phyloP scores from a whole-genome alignment of 2,329 filamentous ascomycete genomes.

The Colletotrichum higginsianum region DNA sequence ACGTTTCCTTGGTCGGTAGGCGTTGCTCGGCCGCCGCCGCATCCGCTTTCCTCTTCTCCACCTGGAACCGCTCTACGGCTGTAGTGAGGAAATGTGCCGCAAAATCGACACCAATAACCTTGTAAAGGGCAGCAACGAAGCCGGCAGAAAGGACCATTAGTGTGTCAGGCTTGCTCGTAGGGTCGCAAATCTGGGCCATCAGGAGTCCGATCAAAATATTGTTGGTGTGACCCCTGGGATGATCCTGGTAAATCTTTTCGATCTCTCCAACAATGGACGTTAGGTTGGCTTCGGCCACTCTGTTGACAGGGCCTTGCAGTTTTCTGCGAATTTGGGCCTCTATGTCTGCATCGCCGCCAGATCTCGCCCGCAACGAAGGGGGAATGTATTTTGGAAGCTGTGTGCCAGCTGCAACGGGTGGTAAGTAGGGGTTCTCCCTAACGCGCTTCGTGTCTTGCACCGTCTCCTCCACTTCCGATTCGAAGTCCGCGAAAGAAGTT shows the following conservation, averaged over 20 bases:
- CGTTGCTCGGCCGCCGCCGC: conserved; percentile 50
- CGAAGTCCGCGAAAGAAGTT: conserved; percentile 58
- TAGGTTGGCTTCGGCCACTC: conserved; percentile 92
- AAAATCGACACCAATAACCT: conserved; percentile 88
- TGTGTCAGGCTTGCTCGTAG: conserved; percentile 84
- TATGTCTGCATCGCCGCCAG: conserved; percentile 76
- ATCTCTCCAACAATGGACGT: conserved; percentile 86
- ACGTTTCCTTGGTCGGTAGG: conserved; percentile 69
- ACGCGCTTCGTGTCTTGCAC: conserved; percentile 60
- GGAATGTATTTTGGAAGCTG: conserved; percentile 85
- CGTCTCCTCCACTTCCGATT: conserved; percentile 50
- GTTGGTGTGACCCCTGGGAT: conserved; percentile 91
- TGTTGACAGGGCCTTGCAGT: conserved; percentile 90
- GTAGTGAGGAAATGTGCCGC: conserved; percentile 88
- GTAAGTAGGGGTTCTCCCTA: conserved; percentile 90
- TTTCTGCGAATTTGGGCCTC: conserved; percentile 81
- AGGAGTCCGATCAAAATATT: conserved; percentile 83
- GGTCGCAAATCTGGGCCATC: conserved; percentile 84
- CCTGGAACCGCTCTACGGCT: conserved; percentile 81
- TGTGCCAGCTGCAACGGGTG: conserved; percentile 68
- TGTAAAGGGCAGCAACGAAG: conserved; percentile 90
- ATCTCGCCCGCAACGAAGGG: conserved; percentile 80
- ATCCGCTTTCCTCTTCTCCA: conserved; percentile 68
- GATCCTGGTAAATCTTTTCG: conserved; percentile 85
- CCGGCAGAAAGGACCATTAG: conserved; percentile 93